Evolutionary conservation across 2,329 filamentous ascomycete species (phyloP).

Genomic region (Fusarium brachygibbosum): DNA sequence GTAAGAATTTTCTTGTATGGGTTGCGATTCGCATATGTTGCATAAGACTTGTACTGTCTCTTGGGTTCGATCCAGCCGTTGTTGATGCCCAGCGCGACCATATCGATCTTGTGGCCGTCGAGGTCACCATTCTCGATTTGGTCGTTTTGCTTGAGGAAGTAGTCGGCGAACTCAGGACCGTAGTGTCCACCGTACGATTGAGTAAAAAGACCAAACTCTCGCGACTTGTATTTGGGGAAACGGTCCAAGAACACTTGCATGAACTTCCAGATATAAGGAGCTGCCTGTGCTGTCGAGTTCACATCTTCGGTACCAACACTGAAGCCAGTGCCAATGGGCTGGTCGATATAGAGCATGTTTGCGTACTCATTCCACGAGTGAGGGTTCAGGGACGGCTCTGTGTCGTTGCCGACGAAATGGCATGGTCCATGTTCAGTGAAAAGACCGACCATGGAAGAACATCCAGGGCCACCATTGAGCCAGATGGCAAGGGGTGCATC

Average conservation of each 20-base stretch:
- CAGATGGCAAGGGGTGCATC: constrained; percentile 68
- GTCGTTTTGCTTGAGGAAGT: constrained; percentile 70
- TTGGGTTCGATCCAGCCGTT: constrained; percentile 68
- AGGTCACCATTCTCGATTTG: constrained; percentile 60
- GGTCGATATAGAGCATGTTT: constrained; percentile 79
- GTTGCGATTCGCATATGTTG: constrained; percentile 53
- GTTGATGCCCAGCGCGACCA: constrained; percentile 69
- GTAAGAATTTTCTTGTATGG: constrained; percentile 51
- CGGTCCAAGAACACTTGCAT: constrained; percentile 72
- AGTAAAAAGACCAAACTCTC: constrained; percentile 68
- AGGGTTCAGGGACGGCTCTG: constrained; percentile 62
- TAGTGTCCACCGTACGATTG: constrained; percentile 71
- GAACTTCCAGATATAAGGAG: constrained; percentile 64
- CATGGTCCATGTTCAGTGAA: constrained; percentile 83
- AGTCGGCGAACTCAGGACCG: constrained; percentile 67
- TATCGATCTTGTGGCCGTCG: constrained; percentile 58
- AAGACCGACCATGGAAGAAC: constrained; percentile 57
- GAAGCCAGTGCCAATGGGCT: constrained; percentile 60
- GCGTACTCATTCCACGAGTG: constrained; percentile 74
- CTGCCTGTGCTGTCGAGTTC: constrained; percentile 51
- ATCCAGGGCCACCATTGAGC: constrained; percentile 57
- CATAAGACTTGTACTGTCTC: constrained; percentile 53
- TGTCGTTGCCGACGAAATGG: constrained; percentile 66
- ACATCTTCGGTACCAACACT: constrained; percentile 47
- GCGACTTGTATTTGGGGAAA: constrained; percentile 72